Base-by-base conservation (phyloP, 148 eudicot genomes). In the Persicaria tinctoria region DNA sequence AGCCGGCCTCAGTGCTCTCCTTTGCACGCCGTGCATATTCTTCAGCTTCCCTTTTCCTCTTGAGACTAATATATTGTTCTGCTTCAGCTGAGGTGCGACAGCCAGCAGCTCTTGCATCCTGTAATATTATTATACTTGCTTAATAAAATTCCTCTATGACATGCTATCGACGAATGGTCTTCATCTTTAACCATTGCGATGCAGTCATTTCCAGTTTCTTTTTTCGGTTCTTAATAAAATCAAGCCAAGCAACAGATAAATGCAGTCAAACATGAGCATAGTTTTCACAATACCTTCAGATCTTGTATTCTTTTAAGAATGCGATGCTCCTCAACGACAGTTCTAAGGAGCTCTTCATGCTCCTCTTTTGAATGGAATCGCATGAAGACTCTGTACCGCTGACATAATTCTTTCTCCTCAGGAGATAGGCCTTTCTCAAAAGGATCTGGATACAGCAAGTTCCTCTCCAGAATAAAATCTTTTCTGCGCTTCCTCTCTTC, bases 21-120 rank as follows among this genome's bases (percentile, higher is more conserved):
- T 87, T 92, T 75, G 73, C 78, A 78, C 82, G 86, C 51, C 80
- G 82, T 8, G 85, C 82, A 76, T 83, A 79, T 84, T 89, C 99
- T 64, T 92, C 97, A 9, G 85, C 85, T 83, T 90, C 97, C 64
- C 82, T 80, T 82, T 83, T 88, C 84, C 93, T 84, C 77, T 96
- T 90, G 78, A 79, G 86, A 20, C 78, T 88, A 72, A 92, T 83
- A 79, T 64, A 92, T 73, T 80, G 84, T 63, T 92, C 89, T n/a
- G 95, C 99, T 82, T 92, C 91, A 55, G 87, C 87, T 38, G 97
- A 87, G 12, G 97, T 96, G 32, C 84, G 85, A 77, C 99, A 96
- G 32, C 97, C 99, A 80, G 97, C 97, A 83, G 93, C 93, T 80
- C 89, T 87, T 77, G 97, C 99, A 60, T 90, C 99, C 99, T 96